Base-by-base conservation (phyloP, 345 rosid genomes). In the Eucalyptus curtisii region DNA sequence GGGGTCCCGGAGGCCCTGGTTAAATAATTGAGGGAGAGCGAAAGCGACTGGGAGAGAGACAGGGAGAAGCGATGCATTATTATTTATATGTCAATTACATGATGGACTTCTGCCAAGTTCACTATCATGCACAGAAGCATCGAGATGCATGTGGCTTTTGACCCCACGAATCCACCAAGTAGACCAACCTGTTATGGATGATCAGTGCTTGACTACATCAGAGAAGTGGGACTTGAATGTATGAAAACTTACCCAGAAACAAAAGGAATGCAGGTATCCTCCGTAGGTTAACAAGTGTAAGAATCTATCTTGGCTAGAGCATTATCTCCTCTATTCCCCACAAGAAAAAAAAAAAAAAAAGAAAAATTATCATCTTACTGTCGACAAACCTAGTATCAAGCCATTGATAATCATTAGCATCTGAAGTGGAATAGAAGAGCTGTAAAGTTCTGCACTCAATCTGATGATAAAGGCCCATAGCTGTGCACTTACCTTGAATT, bases 321-420 rank as follows among this genome's bases (percentile, higher is more conserved):
- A 76, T 40, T 76, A 40, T 40, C 30, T 40, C 13, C 30, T 76
- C 84, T 76, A 12, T 71, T 37, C 2, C 47, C 84, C 45, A 20
- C 82, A 4, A 13, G 1, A 7, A 3, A 71, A 19, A 37, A 6
- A 37, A 0, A 1, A 0, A 55, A 14, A n/a, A n/a, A 68, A 31
- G 7, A 33, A 40, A 11, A 6, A 76, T 37, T 40, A 76, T 40
- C 30, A 40, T 20, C 84, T 76, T 22, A 24, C 47, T 5, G 47
- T 76, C 47, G 9, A 76, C 40, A 40, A 10, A 40, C 47, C 84
- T 40, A 3, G 47, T 20, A 37, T 40, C 47, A 40, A 40, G 44
- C 8, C 84, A 76, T 20, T 25, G 24, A 76, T 22, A 76, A 76
- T 76, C 47, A 76, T 40, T 76, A 40, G 84, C 84, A 76, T 37